Percentiles rank a stretch among this genome's conserved stretches.
These are phyloP conservation scores for Chiua virens DNA, from an alignment of 768 basidiomycete genomes.

Conservation along the genomic window DNA sequence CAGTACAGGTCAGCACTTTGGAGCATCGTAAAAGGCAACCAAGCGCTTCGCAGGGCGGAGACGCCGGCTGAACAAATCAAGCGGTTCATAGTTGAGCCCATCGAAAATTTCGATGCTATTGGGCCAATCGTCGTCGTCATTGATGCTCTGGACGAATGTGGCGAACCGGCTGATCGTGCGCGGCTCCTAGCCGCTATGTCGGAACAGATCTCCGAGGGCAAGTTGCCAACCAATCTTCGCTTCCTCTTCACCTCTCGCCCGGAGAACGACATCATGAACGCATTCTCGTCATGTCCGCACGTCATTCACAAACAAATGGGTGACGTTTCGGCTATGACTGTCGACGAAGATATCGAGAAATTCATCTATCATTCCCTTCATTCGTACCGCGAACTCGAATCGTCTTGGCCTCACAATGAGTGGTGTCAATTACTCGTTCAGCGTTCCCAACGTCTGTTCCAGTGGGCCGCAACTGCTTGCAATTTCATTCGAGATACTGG, in stretches of 20 bases:
- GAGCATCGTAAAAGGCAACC: too few species aligned
- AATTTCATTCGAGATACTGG: conserved; percentile 21
- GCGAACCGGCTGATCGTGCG: background rate
- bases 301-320: conserved; percentile 15
- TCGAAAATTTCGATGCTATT: conserved; percentile 5
- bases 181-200: conserved; percentile 22
- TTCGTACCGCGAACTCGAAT: conserved; percentile 9
- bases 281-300: background rate
- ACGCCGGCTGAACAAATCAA: conserved; percentile 23
- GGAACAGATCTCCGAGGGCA: background rate
- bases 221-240: background rate
- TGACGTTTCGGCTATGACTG: conserved; percentile 6
- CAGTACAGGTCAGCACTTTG: too few species aligned
- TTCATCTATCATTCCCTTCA: conserved; percentile 15
- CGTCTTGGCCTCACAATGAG: conserved; percentile 10
- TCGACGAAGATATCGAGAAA: conserved; percentile 17
- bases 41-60: too few species aligned
- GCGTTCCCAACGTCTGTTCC: conserved; percentile 33
- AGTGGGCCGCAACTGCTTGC: conserved; percentile 35
- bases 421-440: conserved; percentile 22
- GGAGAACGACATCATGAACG: conserved; percentile 21
- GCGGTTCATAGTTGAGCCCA: conserved; percentile 29
- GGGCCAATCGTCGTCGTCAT: conserved; percentile 25
- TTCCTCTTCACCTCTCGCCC: conserved; percentile 26
- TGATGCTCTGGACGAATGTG: conserved; percentile 34